A percentile compares a stretch with the other conserved stretches of the same genome.
Conservation (phyloP, 2,329 filamentous ascomycete genomes). For the Camptophora hylomeconis region DNA sequence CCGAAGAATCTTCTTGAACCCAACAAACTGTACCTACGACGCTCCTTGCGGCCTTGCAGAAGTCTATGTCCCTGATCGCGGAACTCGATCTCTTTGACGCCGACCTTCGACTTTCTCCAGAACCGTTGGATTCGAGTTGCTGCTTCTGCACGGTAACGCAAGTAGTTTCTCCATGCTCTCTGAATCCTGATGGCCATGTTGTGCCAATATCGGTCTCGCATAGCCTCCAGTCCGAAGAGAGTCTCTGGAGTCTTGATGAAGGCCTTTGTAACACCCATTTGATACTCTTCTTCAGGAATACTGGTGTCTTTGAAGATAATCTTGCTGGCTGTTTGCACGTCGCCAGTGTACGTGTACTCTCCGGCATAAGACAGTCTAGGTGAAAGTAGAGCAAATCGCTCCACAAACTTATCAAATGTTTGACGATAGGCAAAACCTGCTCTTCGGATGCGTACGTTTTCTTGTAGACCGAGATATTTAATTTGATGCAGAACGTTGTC, state of each 20-base stretch:
- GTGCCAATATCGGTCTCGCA: constrained; percentile 97
- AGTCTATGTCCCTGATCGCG: constrained; percentile 78
- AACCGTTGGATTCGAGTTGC: constrained; percentile 89
- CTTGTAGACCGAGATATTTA: constrained; percentile 97
- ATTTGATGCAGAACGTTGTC: constrained; percentile 94
- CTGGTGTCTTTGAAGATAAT: constrained; percentile 95
- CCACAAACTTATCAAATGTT: constrained; percentile 95
- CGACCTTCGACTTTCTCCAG: constrained; percentile 86
- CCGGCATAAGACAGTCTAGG: constrained; percentile 92
- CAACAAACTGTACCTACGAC: constrained; percentile 77
- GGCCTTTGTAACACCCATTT: constrained; percentile 91
- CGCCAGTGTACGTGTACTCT: constrained; percentile 91
- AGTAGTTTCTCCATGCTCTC: constrained; percentile 90
- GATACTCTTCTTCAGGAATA: constrained; percentile 89
- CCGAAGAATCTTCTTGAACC: constrained; percentile 87
- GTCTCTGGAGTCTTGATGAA: constrained; percentile 99
- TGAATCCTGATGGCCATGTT: constrained; percentile 99
- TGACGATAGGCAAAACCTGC: constrained; percentile 96
- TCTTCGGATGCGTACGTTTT: constrained; percentile 93
- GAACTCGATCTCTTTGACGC: constrained; percentile 75
- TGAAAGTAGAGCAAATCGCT: constrained; percentile 89
- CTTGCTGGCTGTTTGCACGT: constrained; percentile 72
- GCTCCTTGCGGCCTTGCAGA: constrained; percentile 75
- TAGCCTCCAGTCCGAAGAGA: constrained; percentile 88
- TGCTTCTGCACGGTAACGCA: constrained; percentile 82